Percentiles rank a stretch among this genome's conserved stretches.
phyloP scores from a whole-genome alignment of 176 grass and related monocot species.

The Otatea glauca region DNA sequence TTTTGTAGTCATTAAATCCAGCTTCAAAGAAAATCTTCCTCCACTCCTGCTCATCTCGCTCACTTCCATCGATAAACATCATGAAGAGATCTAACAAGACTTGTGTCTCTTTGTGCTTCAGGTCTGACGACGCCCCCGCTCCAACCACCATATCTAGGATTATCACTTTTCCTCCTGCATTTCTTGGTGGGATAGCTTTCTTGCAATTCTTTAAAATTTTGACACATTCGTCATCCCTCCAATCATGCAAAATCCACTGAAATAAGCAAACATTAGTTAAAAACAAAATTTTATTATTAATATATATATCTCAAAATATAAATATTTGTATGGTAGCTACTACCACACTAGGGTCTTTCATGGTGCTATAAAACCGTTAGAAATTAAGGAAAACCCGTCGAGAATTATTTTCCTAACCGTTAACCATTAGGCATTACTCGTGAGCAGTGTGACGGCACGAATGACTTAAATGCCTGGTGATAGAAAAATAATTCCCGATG shows the following conservation, averaged over 20 bases:
- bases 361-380: too few relatives aligned
- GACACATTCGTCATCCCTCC: slow-evolving; percentile 38
- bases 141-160: slow-evolving; percentile 52
- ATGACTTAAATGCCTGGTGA: too few relatives aligned
- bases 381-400: too few relatives aligned
- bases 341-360: too few relatives aligned
- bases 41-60: slow-evolving; percentile 55
- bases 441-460: too few relatives aligned
- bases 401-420: too few relatives aligned
- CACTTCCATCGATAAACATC: background rate
- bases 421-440: too few relatives aligned
- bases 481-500: too few relatives aligned
- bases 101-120: background rate
- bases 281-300: too few relatives aligned
- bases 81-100: slow-evolving; percentile 45
- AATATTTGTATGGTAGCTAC: too few relatives aligned
- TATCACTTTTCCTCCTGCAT: slow-evolving; percentile 44
- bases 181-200: slow-evolving; percentile 35
- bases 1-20: slow-evolving; percentile 51
- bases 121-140: background rate
- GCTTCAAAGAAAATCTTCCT: slow-evolving; percentile 25
- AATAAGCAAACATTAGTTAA: background rate
- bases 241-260: slow-evolving; percentile 62
- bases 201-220: slow-evolving; percentile 44
- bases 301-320: too few relatives aligned